phyloP scores from a whole-genome alignment of 140 eudicot genomes.

The Ambrosia hybrid region DNA sequence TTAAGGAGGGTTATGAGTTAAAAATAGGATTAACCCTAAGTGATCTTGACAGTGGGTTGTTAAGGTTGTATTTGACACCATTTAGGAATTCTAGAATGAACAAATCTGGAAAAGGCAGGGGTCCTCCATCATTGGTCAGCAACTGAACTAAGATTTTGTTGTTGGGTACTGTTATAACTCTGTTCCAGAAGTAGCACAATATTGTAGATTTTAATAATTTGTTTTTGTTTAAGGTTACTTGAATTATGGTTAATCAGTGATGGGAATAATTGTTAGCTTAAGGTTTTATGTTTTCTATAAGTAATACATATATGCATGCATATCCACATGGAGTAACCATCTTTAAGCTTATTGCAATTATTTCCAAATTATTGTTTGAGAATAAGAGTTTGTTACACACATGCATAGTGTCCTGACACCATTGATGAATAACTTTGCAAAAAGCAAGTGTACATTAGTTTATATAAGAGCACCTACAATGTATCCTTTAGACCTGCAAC shows the following conservation, averaged over 20 bases:
- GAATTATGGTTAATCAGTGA: conserved; percentile 27
- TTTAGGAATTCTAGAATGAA: conserved; percentile 69
- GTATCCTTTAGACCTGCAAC: no score
- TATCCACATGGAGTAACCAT: no score
- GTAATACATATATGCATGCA: no score
- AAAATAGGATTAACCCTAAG: neutral
- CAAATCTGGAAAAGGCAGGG: conserved; percentile 54
- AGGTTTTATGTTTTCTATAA: neutral
- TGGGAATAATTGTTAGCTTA: conserved; percentile 27
- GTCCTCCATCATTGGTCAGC: conserved; percentile 40
- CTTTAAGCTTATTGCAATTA: no score
- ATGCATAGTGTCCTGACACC: no score
- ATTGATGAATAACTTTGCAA: no score
- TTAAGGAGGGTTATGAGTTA: no score
- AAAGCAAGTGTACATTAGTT: no score
- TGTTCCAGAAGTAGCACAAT: conserved; percentile 28
- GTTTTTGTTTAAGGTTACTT: conserved; percentile 30
- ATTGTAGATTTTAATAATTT: conserved; percentile 38
- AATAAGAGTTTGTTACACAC: no score
- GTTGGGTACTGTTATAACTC: conserved; percentile 28
- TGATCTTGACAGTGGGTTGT: conserved; percentile 56
- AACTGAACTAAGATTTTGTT: conserved; percentile 47
- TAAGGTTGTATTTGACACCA: conserved; percentile 80
- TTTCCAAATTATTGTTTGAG: no score
- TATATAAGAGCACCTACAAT: no score